A percentile compares a stretch with the other conserved stretches of the same genome.
Evolutionary conservation across 2,329 filamentous ascomycete species (phyloP).

Genomic region (Pezicula carpinea): DNA sequence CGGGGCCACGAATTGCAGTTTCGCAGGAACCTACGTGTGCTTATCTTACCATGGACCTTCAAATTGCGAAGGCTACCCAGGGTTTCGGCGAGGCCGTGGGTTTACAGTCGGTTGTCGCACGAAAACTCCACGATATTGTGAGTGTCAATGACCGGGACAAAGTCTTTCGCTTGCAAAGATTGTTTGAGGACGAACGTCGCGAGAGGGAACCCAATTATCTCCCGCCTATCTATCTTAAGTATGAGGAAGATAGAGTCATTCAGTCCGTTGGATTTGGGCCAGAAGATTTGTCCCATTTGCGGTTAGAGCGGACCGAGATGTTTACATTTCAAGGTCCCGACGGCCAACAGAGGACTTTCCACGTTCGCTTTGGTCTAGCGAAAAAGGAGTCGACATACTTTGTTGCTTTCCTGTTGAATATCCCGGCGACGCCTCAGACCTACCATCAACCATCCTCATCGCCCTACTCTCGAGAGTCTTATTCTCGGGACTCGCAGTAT

Average conservation of each 20-base stretch:
- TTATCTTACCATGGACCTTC: constrained; percentile 54
- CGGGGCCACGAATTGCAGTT: constrained; percentile 25
- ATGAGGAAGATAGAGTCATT: constrained; percentile 50
- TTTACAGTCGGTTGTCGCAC: constrained; percentile 39
- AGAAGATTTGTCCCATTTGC: constrained; percentile 48
- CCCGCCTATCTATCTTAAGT: constrained; percentile 55
- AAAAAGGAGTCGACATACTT: constrained; percentile 61
- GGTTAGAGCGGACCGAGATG: constrained; percentile 49
- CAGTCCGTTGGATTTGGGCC: constrained; percentile 48
- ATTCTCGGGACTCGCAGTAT: constrained; percentile 26
- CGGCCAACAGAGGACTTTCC: constrained; percentile 45
- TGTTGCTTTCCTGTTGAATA: constrained; percentile 40
- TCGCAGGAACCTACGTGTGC: constrained; percentile 47
- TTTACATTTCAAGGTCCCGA: constrained; percentile 49
- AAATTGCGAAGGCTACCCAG: constrained; percentile 51
- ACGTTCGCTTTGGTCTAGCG: constrained; percentile 50
- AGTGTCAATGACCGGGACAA: constrained; percentile 47
- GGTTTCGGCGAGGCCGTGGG: constrained; percentile 54
- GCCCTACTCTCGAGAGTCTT: constrained; percentile 22
- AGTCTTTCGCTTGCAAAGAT: constrained; percentile 43
- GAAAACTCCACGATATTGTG: constrained; percentile 51
- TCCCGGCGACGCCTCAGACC: constrained; percentile 17
- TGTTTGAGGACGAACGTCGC: constrained; percentile 51
- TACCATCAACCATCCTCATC: constrained; percentile 21
- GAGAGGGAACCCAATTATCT: constrained; percentile 54